Percentiles rank a stretch among this genome's conserved stretches.
These are phyloP conservation scores for Xylariomycetidae sp. DNA, from an alignment of 2,329 filamentous ascomycete species.

Conservation along the genomic window DNA sequence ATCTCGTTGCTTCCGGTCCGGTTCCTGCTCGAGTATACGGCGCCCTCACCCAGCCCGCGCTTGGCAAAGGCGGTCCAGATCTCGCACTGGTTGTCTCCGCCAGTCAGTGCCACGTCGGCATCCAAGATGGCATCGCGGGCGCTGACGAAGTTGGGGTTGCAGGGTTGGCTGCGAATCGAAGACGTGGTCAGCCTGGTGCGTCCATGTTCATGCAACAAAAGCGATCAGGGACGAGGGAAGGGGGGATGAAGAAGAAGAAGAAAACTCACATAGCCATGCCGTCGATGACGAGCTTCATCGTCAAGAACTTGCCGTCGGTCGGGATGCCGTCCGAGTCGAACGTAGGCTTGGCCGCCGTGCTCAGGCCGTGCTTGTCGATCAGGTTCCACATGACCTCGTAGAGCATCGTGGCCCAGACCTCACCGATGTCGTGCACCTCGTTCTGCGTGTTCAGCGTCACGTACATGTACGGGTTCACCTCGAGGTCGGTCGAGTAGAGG, in stretches of 20 bases:
- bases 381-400: slow-evolving; percentile 52
- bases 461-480: slow-evolving; percentile 42
- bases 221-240: not conserved
- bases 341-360: slow-evolving; percentile 31
- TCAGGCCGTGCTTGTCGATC: slow-evolving; percentile 46
- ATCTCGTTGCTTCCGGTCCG: slow-evolving; percentile 25
- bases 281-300: slow-evolving; percentile 45
- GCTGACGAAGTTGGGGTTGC: slow-evolving; percentile 44
- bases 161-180: slow-evolving; percentile 34
- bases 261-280: slow-evolving; percentile 37
- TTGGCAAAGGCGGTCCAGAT: slow-evolving; percentile 49
- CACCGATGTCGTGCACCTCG: slow-evolving; percentile 39
- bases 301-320: slow-evolving; percentile 41
- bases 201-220: slow-evolving; percentile 3
- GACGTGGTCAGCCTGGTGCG: too few species aligned
- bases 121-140: slow-evolving; percentile 46
- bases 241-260: not conserved
- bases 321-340: slow-evolving; percentile 38
- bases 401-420: slow-evolving; percentile 45
- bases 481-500: slow-evolving; percentile 40
- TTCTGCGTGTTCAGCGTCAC: slow-evolving; percentile 31
- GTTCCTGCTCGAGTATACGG: slow-evolving; percentile 18
- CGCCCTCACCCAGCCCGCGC: slow-evolving; percentile 39
- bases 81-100: slow-evolving; percentile 40
- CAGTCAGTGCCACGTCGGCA: slow-evolving; percentile 42